A percentile compares a stretch with the other conserved stretches of the same genome.
Evolutionary conservation across 2,329 filamentous ascomycete genomes (phyloP).

Genomic region (Mycosphaerella sp.): DNA sequence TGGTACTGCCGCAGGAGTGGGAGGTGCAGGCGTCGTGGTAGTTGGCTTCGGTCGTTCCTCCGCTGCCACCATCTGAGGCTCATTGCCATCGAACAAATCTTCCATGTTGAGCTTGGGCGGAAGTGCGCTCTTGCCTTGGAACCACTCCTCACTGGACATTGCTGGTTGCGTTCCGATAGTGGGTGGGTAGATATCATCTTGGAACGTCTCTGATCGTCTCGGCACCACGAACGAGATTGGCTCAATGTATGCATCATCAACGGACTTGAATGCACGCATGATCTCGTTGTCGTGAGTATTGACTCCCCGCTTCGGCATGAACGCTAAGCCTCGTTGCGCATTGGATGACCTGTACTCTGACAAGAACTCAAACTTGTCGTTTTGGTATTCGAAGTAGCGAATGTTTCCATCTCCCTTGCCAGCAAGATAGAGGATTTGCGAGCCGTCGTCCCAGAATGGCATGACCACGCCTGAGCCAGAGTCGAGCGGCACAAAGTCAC

Average conservation of each 20-base stretch:
- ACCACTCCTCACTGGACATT: slow-evolving; percentile 75
- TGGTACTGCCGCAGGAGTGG: slow-evolving; percentile 32
- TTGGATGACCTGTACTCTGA: slow-evolving; percentile 97
- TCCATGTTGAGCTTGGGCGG: slow-evolving; percentile 92
- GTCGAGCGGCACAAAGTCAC: slow-evolving; percentile 83
- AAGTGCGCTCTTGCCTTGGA: slow-evolving; percentile 68
- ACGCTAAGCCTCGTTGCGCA: slow-evolving; percentile 88
- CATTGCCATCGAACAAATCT: slow-evolving; percentile 79
- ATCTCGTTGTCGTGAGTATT: slow-evolving; percentile 96
- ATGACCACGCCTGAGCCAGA: slow-evolving; percentile 97
- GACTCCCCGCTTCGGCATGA: slow-evolving; percentile 89
- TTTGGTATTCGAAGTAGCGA: slow-evolving; percentile 96
- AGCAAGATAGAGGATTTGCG: slow-evolving; percentile 89
- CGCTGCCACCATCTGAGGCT: slow-evolving; percentile 67
- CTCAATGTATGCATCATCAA: slow-evolving; percentile 90
- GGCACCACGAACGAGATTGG: slow-evolving; percentile 97
- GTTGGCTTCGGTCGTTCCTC: slow-evolving; percentile 54
- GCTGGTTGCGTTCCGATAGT: slow-evolving; percentile 73
- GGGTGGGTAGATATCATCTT: slow-evolving; percentile 94
- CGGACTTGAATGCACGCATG: slow-evolving; percentile 93
- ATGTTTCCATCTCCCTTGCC: slow-evolving; percentile 99
- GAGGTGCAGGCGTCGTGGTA: slow-evolving; percentile 28
- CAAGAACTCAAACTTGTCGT: slow-evolving; percentile 97
- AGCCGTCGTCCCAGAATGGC: slow-evolving; percentile 99
- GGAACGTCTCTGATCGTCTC: slow-evolving; percentile 86